Percentiles rank a stretch among this genome's conserved stretches.
These are phyloP conservation scores for Asterochloris sp. DNA, from an alignment of 139 green algal species.

Conservation along the genomic window DNA sequence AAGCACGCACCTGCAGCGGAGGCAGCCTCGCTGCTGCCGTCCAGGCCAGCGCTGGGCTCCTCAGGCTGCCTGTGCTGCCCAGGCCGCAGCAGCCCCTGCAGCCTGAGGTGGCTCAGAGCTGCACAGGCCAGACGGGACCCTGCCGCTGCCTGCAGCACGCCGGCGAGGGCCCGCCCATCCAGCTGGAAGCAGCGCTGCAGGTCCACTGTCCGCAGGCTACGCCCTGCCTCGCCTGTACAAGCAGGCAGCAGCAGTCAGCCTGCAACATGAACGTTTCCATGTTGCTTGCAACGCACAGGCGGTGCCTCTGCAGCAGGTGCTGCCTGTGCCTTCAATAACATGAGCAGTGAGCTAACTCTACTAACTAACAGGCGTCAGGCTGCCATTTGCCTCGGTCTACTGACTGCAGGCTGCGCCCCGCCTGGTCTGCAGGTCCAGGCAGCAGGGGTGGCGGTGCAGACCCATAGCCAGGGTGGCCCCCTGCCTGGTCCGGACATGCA, in stretches of 20 bases:
- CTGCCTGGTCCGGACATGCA: no score
- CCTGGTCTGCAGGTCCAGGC: no score
- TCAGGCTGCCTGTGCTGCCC: not conserved
- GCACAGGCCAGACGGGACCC: not conserved
- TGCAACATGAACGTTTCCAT: not conserved
- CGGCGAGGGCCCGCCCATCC: slow-evolving; percentile 23
- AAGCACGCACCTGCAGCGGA: slow-evolving; percentile 15
- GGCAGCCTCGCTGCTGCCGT: not conserved
- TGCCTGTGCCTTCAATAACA: not conserved
- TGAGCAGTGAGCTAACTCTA: not conserved
- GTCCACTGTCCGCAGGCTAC: slow-evolving; percentile 29
- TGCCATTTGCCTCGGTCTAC: not conserved
- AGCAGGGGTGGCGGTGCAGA: no score
- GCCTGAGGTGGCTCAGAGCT: slow-evolving; percentile 7
- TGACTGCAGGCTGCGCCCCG: no score
- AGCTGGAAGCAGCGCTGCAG: slow-evolving; percentile 74
- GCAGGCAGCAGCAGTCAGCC: not conserved
- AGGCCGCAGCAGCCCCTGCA: slow-evolving; percentile 6
- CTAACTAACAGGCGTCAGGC: not conserved
- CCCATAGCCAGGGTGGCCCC: no score
- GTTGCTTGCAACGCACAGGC: not conserved
- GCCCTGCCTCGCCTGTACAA: not conserved
- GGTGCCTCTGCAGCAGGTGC: not conserved
- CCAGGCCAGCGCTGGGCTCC: slow-evolving; percentile 20
- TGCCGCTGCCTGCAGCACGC: slow-evolving; percentile 33